Conservation (phyloP, 768 basidiomycete species). For the Neoboletus subvelutipes region DNA sequence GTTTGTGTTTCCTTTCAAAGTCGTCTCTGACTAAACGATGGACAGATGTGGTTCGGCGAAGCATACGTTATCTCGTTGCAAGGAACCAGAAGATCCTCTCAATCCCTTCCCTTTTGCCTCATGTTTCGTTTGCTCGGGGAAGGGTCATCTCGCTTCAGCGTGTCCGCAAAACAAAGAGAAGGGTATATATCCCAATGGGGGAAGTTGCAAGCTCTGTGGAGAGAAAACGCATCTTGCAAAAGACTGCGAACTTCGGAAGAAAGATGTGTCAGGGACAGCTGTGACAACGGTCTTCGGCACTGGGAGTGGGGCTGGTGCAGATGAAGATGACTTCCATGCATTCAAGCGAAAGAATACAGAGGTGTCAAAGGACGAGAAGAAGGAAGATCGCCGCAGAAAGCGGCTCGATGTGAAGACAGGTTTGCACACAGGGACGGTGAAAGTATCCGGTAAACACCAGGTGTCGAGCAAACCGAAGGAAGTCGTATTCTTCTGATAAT, state of each 20-base stretch:
- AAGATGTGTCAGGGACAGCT: slow-evolving; percentile 42
- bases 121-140: slow-evolving; percentile 85
- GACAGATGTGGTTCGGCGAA: slow-evolving; percentile 76
- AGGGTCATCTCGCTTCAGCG: slow-evolving; percentile 81
- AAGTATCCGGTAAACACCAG: slow-evolving; percentile 32
- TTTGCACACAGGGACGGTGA: slow-evolving; percentile 41
- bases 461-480: slow-evolving; percentile 39
- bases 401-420: slow-evolving; percentile 44
- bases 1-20: slow-evolving; percentile 37
- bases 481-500: slow-evolving; percentile 46
- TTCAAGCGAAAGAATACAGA: slow-evolving; percentile 65
- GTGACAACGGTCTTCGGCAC: slow-evolving; percentile 26
- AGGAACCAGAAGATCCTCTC: slow-evolving; percentile 54
- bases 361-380: slow-evolving; percentile 59
- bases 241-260: slow-evolving; percentile 68
- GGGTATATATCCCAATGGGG: slow-evolving; percentile 90
- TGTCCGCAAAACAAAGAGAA: slow-evolving; percentile 79
- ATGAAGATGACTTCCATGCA: slow-evolving; percentile 93
- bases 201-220: slow-evolving; percentile 85
- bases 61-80: slow-evolving; percentile 81
- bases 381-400: slow-evolving; percentile 43
- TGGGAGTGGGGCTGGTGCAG: slow-evolving; percentile 65
- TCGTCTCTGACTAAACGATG: background rate
- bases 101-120: slow-evolving; percentile 84
- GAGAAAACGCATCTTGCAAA: slow-evolving; percentile 83